Conservation (phyloP, 495 filamentous ascomycete species). For the Echria macrotheca region DNA sequence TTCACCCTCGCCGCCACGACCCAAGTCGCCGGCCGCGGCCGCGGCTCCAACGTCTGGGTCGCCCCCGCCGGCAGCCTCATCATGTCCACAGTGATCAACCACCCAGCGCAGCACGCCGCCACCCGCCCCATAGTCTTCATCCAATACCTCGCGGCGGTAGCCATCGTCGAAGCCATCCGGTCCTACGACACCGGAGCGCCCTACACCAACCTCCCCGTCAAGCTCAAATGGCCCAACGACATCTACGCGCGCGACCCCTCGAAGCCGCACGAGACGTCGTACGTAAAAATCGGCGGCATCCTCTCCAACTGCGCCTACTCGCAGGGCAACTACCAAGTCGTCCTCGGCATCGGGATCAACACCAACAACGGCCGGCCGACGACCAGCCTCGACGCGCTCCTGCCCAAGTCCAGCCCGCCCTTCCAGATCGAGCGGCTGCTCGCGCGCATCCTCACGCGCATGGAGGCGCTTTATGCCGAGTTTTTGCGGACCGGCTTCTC, state of each 20-base stretch:
- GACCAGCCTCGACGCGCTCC: constrained; percentile 73
- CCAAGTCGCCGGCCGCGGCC: constrained; percentile 85
- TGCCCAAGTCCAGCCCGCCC: constrained; percentile 42
- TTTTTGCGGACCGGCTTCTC: constrained; percentile 74
- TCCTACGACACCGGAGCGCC: constrained; percentile 56
- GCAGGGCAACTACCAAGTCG: constrained; percentile 72
- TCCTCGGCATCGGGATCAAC: constrained; percentile 87
- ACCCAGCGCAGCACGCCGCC: constrained; percentile 62
- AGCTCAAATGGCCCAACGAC: constrained; percentile 97
- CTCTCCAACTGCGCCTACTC: constrained; percentile 84
- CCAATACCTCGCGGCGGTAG: constrained; percentile 87
- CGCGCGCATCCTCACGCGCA: constrained; percentile 71
- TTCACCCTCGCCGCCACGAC: constrained; percentile 88
- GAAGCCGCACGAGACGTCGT: constrained; percentile 51
- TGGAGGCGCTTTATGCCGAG: constrained; percentile 69
- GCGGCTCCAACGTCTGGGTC: constrained; percentile 92
- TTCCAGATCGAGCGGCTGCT: constrained; percentile 78
- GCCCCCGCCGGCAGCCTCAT: constrained; percentile 82
- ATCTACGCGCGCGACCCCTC: constrained; percentile 78
- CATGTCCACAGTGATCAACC: constrained; percentile 80
- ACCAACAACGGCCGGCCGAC: constrained; percentile 81
- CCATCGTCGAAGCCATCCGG: constrained; percentile 81
- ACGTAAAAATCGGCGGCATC: constrained; percentile 91
- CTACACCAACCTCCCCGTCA: constrained; percentile 72
- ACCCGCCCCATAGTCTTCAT: constrained; percentile 86